Percentiles rank a stretch among this genome's conserved stretches.
Evolutionary conservation across 768 basidiomycete species (phyloP).

Genomic region (Tricholoma terreum): DNA sequence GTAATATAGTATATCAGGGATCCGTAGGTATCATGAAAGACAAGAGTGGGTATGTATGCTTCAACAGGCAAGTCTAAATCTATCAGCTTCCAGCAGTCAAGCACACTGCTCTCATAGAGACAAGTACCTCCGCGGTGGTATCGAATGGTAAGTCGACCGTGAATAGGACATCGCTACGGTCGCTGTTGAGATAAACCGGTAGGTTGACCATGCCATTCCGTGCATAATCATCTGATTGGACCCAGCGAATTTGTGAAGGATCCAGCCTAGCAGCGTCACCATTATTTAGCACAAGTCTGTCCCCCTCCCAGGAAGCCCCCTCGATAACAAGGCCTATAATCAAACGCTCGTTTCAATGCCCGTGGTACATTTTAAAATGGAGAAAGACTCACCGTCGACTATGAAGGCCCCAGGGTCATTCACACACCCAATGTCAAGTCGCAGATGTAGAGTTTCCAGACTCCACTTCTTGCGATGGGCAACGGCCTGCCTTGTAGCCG

Average conservation of each 20-base stretch:
- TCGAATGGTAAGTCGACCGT: conserved; percentile 84
- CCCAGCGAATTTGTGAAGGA: conserved; percentile 87
- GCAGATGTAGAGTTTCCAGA: conserved; percentile 79
- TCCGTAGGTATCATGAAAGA: conserved; percentile 6
- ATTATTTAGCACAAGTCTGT: conserved; percentile 76
- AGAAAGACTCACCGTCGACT: conserved; percentile 68
- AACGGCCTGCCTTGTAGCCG: conserved; percentile 93
- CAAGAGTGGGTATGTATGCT: conserved; percentile 13
- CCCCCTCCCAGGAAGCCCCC: conserved; percentile 75
- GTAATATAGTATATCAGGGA: background rate
- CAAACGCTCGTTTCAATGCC: conserved; percentile 1
- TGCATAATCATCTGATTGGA: conserved; percentile 49
- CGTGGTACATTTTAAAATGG: background rate
- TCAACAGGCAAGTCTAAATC: background rate
- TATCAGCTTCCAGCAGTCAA: conserved; percentile 74
- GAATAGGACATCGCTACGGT: conserved; percentile 88
- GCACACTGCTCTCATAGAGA: conserved; percentile 88
- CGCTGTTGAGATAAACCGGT: conserved; percentile 90
- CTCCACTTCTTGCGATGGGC: conserved; percentile 93
- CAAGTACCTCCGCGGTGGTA: conserved; percentile 58
- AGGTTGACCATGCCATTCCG: conserved; percentile 60
- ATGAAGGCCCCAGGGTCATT: conserved; percentile 79
- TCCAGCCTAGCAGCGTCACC: conserved; percentile 77
- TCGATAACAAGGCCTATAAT: conserved; percentile 76
- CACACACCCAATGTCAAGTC: conserved; percentile 78